Evolutionary conservation across 139 green algal genomes (phyloP), one percentile per base, ranked within the genome.

Genomic region (Pseudopediastrum boryanum): DNA sequence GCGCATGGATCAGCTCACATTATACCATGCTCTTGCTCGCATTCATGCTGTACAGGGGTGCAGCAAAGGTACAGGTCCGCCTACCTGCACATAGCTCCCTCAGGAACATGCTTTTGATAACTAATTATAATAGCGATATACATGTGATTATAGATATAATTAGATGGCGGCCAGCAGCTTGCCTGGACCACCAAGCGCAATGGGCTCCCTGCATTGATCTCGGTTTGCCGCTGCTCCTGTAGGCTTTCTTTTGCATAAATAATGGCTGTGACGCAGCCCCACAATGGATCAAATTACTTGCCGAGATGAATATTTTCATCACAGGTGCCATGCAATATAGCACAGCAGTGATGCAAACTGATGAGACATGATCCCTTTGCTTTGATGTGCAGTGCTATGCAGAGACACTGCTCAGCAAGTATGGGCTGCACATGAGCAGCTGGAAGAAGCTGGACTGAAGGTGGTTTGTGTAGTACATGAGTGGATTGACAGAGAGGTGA

Each of bases 391-490:
- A 74, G 62, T 80, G 50, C 27, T 80, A 44, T 56, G 75, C 21
- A 6, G 62, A 64, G 52, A 80, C 38, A 31, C 70, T 38, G 75
- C 74, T 43, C 10, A 63, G 38, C 63, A 73, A 19, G 35, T 80
- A 23, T 80, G 74, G 77, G 21, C 31, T 33, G n/a, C 42, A 19
- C 62, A 69, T 35, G 77, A 68, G 38, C 13, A 10, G 42, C 42
- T 79, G 9, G 52, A 78, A 33, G 74, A 39, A 31, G 33, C 66
- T 35, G 80, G 74, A 1, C 25, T 85, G n/a, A 79, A 52, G 23
- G 39, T 85, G 23, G 67, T 77, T 2, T 76, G 74, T n/a, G 42
- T 85, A 16, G 80, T 85, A 38, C 80, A 85, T 31, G 73, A 85
- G 58, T 82, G 80, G 73, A 69, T 73, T 36, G 68, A 79, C 50